phyloP scores from a whole-genome alignment of 83 land plant genomes.

The Picea abies region DNA sequence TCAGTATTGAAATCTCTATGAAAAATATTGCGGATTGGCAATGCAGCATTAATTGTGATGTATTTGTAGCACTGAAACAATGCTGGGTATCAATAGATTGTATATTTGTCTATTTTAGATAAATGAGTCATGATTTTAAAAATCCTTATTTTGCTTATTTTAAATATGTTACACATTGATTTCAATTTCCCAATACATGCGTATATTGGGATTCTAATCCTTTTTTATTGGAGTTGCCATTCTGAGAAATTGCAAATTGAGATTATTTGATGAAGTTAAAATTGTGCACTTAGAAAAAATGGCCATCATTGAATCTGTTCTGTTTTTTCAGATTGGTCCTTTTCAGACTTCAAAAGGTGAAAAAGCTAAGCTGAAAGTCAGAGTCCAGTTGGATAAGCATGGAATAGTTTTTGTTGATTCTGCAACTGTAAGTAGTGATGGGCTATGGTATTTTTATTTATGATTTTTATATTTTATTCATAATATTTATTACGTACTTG shows the following conservation, averaged over 20 bases:
- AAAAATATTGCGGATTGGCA: background rate
- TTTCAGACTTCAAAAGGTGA: slow-evolving; percentile 53
- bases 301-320: background rate
- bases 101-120: too few species aligned
- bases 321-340: slow-evolving; percentile 76
- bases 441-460: background rate
- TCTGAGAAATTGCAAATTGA: background rate
- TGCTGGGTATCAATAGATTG: too few species aligned
- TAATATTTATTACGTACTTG: background rate
- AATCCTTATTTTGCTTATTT: too few species aligned
- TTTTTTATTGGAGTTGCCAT: background rate
- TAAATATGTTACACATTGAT: too few species aligned
- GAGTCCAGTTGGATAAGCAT: slow-evolving; percentile 75
- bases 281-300: background rate
- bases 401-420: slow-evolving; percentile 84
- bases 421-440: slow-evolving; percentile 66
- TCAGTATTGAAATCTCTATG: background rate
- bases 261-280: background rate
- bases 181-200: too few species aligned
- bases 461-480: slow-evolving; percentile 13
- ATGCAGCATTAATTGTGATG: background rate
- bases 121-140: too few species aligned
- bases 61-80: background rate
- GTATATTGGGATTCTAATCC: too few species aligned
- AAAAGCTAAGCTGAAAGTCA: slow-evolving; percentile 79